Evolutionary conservation across 169 alveolate genomes (phyloP).

Genomic region (Plasmodium knowlesi): DNA sequence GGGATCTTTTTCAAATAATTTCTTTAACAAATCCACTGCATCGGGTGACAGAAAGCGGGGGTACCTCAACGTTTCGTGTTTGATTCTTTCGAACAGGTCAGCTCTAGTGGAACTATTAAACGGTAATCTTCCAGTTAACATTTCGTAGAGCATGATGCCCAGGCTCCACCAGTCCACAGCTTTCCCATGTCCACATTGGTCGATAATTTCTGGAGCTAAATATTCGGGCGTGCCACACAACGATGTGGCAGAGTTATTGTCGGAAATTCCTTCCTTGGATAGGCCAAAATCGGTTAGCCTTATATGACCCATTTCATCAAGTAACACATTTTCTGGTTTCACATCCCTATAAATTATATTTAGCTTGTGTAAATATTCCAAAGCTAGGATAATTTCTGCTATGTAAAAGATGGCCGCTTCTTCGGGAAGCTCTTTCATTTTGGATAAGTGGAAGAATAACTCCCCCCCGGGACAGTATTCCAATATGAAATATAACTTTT

Average conservation of each 20-base stretch:
- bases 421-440: slow-evolving; percentile 72
- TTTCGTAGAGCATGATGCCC: slow-evolving; percentile 88
- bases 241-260: slow-evolving; percentile 79
- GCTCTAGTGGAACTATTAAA: slow-evolving; percentile 81
- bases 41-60: slow-evolving; percentile 74
- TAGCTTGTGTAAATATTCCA: slow-evolving; percentile 85
- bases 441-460: slow-evolving; percentile 80
- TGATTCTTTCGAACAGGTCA: slow-evolving; percentile 82
- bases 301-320: slow-evolving; percentile 84
- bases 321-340: slow-evolving; percentile 89
- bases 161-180: slow-evolving; percentile 91
- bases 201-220: slow-evolving; percentile 90
- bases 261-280: slow-evolving; percentile 82
- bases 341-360: slow-evolving; percentile 86
- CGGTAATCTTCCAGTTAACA: slow-evolving; percentile 91
- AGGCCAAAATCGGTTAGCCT: slow-evolving; percentile 89
- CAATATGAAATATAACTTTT: slow-evolving; percentile 82
- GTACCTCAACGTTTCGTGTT: slow-evolving; percentile 78
- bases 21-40: slow-evolving; percentile 85
- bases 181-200: slow-evolving; percentile 86
- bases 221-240: slow-evolving; percentile 91
- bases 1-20: slow-evolving; percentile 88
- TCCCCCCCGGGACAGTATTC: slow-evolving; percentile 90
- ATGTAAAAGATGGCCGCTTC: slow-evolving; percentile 80
- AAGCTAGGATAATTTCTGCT: slow-evolving; percentile 85